These are phyloP conservation scores for Coprinellus aureogranulatus DNA, from an alignment of 768 basidiomycete species.

Conservation along the genomic window DNA sequence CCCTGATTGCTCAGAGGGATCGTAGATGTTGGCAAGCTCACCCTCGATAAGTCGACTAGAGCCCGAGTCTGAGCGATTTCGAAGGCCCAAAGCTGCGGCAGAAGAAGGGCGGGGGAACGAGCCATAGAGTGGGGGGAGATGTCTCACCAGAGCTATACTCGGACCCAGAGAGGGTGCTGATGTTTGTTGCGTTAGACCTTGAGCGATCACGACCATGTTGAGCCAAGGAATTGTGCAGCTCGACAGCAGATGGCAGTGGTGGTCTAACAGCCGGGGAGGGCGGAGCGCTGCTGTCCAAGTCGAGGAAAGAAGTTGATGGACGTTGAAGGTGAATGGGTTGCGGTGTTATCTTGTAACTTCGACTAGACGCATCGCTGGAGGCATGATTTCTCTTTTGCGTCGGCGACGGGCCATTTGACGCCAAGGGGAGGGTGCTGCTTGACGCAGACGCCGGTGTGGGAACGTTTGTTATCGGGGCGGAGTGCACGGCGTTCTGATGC, in stretches of 20 bases:
- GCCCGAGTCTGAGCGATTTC: constrained; percentile 36
- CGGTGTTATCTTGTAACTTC: constrained; percentile 8
- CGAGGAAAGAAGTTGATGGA: constrained; percentile 14
- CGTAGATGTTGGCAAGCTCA: not conserved
- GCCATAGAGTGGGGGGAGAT: not conserved
- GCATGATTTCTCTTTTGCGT: not conserved
- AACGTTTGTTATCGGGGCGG: constrained; percentile 6
- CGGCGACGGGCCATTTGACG: constrained; percentile 13
- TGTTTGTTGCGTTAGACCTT: constrained; percentile 18
- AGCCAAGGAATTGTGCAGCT: constrained; percentile 45
- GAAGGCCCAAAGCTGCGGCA: constrained; percentile 23
- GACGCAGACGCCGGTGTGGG: constrained; percentile 5
- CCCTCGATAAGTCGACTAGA: constrained; percentile 20
- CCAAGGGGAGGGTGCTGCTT: constrained; percentile 21
- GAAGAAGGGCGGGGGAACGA: constrained; percentile 7
- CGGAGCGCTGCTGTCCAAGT: constrained; percentile 23
- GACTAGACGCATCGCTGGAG: constrained; percentile 12
- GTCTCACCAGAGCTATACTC: constrained; percentile 1
- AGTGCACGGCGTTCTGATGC: constrained; percentile 7
- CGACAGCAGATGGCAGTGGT: constrained; percentile 41
- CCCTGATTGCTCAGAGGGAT: not conserved
- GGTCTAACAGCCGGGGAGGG: constrained; percentile 21
- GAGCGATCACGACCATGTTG: constrained; percentile 32
- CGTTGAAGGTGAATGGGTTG: constrained; percentile 2
- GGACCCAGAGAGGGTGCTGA: constrained; percentile 1